These are phyloP conservation scores for Pythium angustatum DNA, from an alignment of 352 stramenopile species.

Conservation along the genomic window DNA sequence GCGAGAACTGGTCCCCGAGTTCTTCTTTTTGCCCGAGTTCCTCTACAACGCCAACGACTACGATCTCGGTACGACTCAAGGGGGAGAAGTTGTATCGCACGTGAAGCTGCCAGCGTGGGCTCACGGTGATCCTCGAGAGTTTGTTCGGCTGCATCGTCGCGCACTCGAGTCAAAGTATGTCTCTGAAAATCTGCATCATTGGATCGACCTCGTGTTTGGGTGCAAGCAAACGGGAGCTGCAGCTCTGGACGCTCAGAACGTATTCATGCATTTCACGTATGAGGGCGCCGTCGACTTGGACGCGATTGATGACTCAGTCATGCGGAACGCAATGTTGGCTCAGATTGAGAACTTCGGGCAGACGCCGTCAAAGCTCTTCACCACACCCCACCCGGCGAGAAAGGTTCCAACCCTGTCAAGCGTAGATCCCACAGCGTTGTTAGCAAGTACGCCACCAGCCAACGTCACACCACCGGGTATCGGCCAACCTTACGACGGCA, in stretches of 20 bases:
- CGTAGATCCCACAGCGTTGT: not conserved
- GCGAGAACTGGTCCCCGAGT: conserved; percentile 79
- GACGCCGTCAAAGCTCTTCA: conserved; percentile 81
- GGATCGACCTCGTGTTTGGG: conserved; percentile 99
- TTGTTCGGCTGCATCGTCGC: conserved; percentile 94
- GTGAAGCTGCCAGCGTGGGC: conserved; percentile 95
- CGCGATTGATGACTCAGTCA: conserved; percentile 81
- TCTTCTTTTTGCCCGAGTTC: conserved; percentile 81
- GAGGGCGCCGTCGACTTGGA: conserved; percentile 84
- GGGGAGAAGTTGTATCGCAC: conserved; percentile 89
- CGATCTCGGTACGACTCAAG: conserved; percentile 69
- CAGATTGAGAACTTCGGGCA: conserved; percentile 93
- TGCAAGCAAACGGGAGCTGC: conserved; percentile 92
- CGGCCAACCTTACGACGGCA: conserved; percentile 55
- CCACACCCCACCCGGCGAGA: conserved; percentile 58
- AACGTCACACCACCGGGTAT: conserved; percentile 7
- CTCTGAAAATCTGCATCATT: conserved; percentile 95
- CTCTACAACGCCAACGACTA: conserved; percentile 77
- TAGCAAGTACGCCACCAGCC: not conserved
- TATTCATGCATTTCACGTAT: conserved; percentile 88
- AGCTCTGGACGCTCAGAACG: conserved; percentile 93
- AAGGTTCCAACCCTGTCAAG: conserved; percentile 45
- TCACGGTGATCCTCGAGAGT: conserved; percentile 90
- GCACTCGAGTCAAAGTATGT: conserved; percentile 97
- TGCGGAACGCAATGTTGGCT: conserved; percentile 89